Percentiles rank a stretch among this genome's conserved stretches.
These are phyloP conservation scores for Sclerotinia glacialis DNA, from an alignment of 2,329 filamentous ascomycete species.

Conservation along the genomic window DNA sequence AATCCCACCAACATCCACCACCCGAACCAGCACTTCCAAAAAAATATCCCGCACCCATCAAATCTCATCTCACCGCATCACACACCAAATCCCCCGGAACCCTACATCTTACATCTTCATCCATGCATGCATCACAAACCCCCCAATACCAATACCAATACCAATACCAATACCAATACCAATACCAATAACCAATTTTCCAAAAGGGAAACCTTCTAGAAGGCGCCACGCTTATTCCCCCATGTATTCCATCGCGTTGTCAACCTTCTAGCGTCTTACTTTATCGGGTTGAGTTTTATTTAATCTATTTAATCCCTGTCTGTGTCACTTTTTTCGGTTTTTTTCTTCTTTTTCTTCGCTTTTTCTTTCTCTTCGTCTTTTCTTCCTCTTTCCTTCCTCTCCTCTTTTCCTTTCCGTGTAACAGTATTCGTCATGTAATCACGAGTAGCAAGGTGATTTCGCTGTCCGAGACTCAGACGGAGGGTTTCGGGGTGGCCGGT, in stretches of 20 bases:
- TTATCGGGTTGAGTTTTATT: background rate
- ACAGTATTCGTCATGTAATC: background rate
- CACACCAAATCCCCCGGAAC: background rate
- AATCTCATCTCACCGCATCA: background rate
- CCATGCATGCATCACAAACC: background rate
- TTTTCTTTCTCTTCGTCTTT: no score
- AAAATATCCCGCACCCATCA: no score
- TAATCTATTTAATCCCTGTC: background rate
- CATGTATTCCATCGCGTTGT: background rate
- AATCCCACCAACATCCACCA: no score
- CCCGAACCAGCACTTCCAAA: no score
- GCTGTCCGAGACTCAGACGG: no score
- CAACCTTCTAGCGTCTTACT: conserved; percentile 1
- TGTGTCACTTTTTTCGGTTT: background rate
- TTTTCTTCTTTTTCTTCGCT: no score
- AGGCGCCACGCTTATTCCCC: background rate
- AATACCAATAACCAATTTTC: background rate
- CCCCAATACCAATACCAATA: no score
- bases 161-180: no score
- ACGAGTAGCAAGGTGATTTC: background rate
- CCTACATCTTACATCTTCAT: background rate
- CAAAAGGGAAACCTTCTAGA: conserved; percentile 2
- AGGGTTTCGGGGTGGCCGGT: conserved; percentile 1
- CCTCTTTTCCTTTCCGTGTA: background rate
- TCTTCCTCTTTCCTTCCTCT: no score